Base-by-base conservation (phyloP, 2,329 filamentous ascomycete genomes). In the Neonectria sp. region DNA sequence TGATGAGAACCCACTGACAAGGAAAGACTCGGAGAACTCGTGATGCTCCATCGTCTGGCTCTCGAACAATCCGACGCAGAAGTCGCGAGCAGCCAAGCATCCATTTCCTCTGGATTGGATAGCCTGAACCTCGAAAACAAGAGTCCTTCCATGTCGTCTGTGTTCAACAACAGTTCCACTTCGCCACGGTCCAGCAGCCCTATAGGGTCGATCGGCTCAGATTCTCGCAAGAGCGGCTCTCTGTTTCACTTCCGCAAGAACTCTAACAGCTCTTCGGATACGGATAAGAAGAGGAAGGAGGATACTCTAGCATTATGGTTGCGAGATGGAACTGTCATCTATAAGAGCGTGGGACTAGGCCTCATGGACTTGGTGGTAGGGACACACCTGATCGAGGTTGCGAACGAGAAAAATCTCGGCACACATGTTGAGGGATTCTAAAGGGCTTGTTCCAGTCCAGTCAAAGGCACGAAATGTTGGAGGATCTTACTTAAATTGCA, bases 11-110 rank as follows among this genome's bases (percentile, higher is more conserved):
- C n/a, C 24, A n/a, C 71, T 68, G 61, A 76, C 76, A 60, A 35
- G 45, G 51, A 35, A 55, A 89, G 87, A 79, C 83, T 98, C 1
- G 95, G 95, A 4, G 95, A 98, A 77, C 83, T 98, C 4, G 87
- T 90, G 13, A 89, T 91, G 86, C 84, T 91, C 33, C 84, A 86
- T 5, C 81, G 82, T 45, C 79, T 86, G 45, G 76, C 77, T 6
- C 73, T 82, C n/a, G 79, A 80, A 57, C 84, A 86, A 63, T 80
- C 79, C 11, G 80, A 81, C n/a, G 65, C 70, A 8, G 75, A 78
- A n/a, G 74, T 75, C 31, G 73, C 74, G 46, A 72, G 75, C 69
- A 79, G 68, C 68, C 77, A 76, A 58, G 63, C 70, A 45, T 77
- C 76, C 49, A 31, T 75, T n/a, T 73, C 71, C 52, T 76, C 79